Percentiles rank a stretch among this genome's conserved stretches.
These are phyloP conservation scores for Aschersonia sp. DNA, from an alignment of 2,329 filamentous ascomycete genomes.

Conservation along the genomic window DNA sequence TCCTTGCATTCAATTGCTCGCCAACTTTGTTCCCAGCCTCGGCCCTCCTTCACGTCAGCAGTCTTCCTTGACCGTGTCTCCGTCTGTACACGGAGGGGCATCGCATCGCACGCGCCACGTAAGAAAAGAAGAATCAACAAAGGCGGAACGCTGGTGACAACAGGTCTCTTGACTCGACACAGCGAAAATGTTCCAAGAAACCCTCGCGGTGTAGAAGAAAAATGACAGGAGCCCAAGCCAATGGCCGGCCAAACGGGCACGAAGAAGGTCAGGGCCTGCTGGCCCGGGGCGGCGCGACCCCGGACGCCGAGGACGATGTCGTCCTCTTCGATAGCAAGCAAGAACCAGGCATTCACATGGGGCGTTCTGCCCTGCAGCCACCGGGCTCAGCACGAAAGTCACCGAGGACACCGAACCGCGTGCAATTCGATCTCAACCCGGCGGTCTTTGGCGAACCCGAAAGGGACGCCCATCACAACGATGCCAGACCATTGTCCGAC, in stretches of 20 bases:
- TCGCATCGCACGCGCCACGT: too few species aligned
- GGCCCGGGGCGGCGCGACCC: conserved; percentile 4
- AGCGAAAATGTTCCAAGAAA: conserved; percentile 6
- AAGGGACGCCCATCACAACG: conserved; percentile 1
- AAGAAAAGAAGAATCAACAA: too few species aligned
- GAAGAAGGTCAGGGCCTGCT: conserved; percentile 19
- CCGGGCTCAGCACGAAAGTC: conserved; percentile 5
- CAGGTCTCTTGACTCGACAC: background rate
- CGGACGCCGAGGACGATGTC: conserved; percentile 9
- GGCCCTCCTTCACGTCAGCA: too few species aligned
- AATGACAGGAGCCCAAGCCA: conserved; percentile 18
- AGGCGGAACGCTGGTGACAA: background rate
- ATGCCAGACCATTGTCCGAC: conserved; percentile 4
- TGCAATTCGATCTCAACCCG: conserved; percentile 53
- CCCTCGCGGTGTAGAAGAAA: conserved; percentile 4
- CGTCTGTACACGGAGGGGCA: too few species aligned
- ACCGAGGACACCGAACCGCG: conserved; percentile 45
- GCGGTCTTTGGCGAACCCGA: conserved; percentile 22
- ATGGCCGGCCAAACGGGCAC: conserved; percentile 14
- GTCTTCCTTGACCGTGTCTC: too few species aligned
- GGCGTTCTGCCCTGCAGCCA: conserved; percentile 4
- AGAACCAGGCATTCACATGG: conserved; percentile 8
- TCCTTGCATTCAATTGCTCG: too few species aligned
- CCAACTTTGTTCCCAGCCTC: too few species aligned
- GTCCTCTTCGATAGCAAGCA: conserved; percentile 10